Conservation (phyloP, 2,329 filamentous ascomycete genomes). For the Lecanicillium sp. region DNA sequence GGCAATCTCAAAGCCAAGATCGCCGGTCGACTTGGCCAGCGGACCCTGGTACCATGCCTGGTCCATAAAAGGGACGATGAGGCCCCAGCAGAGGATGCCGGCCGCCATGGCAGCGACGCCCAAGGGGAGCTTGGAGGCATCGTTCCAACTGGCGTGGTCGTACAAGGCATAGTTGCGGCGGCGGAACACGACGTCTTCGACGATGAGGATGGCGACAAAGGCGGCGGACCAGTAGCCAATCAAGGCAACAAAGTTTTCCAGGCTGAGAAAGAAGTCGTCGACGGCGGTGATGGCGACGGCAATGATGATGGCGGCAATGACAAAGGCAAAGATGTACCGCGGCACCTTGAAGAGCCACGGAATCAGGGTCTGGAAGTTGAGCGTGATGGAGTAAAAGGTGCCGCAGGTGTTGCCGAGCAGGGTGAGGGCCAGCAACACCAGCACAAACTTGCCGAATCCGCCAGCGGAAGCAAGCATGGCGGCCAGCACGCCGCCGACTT, state of each 20-base stretch:
- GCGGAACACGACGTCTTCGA: constrained; percentile 42
- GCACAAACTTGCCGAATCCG: constrained; percentile 55
- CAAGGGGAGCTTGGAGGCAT: constrained; percentile 33
- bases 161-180: constrained; percentile 34
- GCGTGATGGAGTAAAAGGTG: constrained; percentile 54
- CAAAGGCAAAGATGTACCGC: constrained; percentile 48
- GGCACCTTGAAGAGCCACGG: constrained; percentile 48
- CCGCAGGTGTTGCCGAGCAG: constrained; percentile 52
- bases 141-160: constrained; percentile 40
- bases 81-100: constrained; percentile 35
- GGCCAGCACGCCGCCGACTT: constrained; percentile 50
- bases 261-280: constrained; percentile 46
- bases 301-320: constrained; percentile 52
- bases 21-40: constrained; percentile 51
- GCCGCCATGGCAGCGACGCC: constrained; percentile 40
- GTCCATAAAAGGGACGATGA: constrained; percentile 52
- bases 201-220: constrained; percentile 41
- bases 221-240: constrained; percentile 53
- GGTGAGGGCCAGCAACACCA: constrained; percentile 49
- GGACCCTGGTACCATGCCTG: constrained; percentile 56
- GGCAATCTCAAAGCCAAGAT: constrained; percentile 59
- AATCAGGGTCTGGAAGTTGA: constrained; percentile 57
- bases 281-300: constrained; percentile 49
- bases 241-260: constrained; percentile 49
- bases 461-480: constrained; percentile 51